A percentile compares a stretch with the other conserved stretches of the same genome.
These are phyloP conservation scores for Aspergillus bridgeri DNA, from an alignment of 495 filamentous ascomycete genomes.

Conservation along the genomic window DNA sequence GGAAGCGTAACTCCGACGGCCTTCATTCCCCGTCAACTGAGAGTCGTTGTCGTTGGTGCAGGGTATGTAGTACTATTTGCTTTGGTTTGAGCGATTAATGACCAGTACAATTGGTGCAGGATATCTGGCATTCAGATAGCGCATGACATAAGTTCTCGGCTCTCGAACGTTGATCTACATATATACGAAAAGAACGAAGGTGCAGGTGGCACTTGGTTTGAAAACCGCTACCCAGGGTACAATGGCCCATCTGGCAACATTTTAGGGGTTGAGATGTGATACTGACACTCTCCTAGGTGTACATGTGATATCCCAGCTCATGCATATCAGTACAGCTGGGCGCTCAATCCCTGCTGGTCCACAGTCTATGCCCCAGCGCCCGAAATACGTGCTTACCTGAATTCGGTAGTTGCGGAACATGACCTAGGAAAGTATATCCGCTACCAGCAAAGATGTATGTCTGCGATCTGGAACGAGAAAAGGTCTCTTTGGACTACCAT, in stretches of 20 bases:
- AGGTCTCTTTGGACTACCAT: constrained; percentile 5
- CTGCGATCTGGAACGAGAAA: constrained; percentile 8
- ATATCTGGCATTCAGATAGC: background rate
- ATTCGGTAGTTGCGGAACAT: constrained; percentile 7
- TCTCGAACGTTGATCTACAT: background rate
- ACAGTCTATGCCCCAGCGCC: constrained; percentile 11
- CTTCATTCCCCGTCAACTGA: background rate
- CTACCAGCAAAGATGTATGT: background rate
- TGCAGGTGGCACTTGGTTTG: background rate
- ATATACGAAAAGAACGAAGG: background rate
- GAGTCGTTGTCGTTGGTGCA: background rate
- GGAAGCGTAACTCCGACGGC: too few relatives aligned
- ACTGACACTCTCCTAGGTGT: constrained; percentile 8
- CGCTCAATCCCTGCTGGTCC: constrained; percentile 16
- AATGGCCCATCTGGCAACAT: background rate
- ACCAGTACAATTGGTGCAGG: background rate
- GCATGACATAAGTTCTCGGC: background rate
- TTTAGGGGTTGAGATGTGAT: too few relatives aligned
- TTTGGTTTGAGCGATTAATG: background rate
- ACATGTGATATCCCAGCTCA: constrained; percentile 18
- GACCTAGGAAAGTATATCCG: constrained; percentile 8
- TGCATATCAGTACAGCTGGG: constrained; percentile 18
- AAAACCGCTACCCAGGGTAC: background rate
- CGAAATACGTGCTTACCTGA: constrained; percentile 13
- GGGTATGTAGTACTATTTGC: background rate